Evolutionary conservation across 495 filamentous ascomycete species (phyloP).

Genomic region (Penicillium cataractarum): DNA sequence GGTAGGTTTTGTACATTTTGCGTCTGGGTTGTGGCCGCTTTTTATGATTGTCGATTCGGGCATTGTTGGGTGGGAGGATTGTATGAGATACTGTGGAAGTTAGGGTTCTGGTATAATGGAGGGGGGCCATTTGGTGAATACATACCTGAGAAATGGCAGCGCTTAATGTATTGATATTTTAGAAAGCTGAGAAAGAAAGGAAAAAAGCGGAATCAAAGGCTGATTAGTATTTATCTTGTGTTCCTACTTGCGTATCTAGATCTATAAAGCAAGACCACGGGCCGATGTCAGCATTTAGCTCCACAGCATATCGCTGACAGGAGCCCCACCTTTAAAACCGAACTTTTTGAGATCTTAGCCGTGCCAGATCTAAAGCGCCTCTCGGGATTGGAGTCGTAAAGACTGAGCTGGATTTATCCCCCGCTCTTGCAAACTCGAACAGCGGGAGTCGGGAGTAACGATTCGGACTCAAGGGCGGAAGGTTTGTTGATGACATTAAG

Average conservation of each 20-base stretch:
- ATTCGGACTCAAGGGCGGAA: not conserved
- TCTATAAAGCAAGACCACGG: not conserved
- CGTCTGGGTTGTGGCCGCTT: constrained; percentile 1
- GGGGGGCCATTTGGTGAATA: not conserved
- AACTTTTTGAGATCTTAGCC: not conserved
- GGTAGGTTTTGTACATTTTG: constrained; percentile 18
- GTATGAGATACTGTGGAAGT: not conserved
- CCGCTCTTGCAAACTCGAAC: not conserved
- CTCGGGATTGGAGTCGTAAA: not conserved
- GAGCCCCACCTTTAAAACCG: not conserved
- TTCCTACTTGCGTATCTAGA: not conserved
- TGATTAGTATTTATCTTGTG: not conserved
- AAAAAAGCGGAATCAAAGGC: not conserved
- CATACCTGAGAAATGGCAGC: not conserved
- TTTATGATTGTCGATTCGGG: constrained; percentile 12
- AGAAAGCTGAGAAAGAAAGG: no score
- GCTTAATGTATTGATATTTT: not conserved
- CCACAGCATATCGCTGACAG: not conserved
- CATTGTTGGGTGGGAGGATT: not conserved
- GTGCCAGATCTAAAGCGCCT: not conserved
- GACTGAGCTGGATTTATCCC: not conserved
- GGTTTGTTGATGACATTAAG: not conserved
- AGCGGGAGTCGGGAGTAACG: not conserved
- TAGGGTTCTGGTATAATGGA: not conserved
- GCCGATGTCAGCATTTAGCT: not conserved